Base-by-base conservation (phyloP, 768 basidiomycete species). In the Scleroderma bovista region DNA sequence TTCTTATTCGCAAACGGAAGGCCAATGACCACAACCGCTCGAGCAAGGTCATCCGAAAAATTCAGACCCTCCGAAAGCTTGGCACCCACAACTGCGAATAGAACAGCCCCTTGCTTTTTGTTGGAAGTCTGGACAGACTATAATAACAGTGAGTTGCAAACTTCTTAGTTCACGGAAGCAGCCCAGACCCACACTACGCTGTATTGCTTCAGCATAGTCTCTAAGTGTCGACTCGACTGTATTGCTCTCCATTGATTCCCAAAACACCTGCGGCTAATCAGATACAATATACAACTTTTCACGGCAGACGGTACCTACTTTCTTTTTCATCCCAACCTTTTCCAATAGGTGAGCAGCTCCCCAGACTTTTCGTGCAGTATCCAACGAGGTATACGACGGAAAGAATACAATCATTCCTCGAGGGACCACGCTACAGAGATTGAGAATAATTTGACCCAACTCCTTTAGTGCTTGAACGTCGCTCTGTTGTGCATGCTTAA, bases 51-150 rank as follows among this genome's bases (percentile, higher is more conserved):
- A 62, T 92, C 87, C 17, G 83, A 77, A 59, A 86, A 86, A 58
- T 85, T 84, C 34, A 84, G 65, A 8, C 94, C 95, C 69, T 99
- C 96, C 0, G 92, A 94, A n/a, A 99, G 77, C 63, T 97, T 98
- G 23, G 93, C 95, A 16, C 94, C 94, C 23, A 98, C 86, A 10
- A 98, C 96, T 2, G 96, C 95, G 48, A 98, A 85, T 5, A 99
- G 72, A 34, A 99, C 65, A 3, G 91, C 90, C 15, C 93, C 93
- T 1, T 67, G 67, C 60, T 61, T 54, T 69, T 67, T 64, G 62
- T 57, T 51, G 31, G 63, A 55, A 26, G 20, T 9, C 43, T 58
- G 49, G 12, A 38, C 17, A 16, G 65, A 57, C 67, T 66, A n/a
- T 24, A 7, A 22, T 13, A 23, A n/a, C 16, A 6, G 26, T 57